Evolutionary conservation across 257 asterid genomes (phyloP).

Genomic region (Ehretia macrophylla): DNA sequence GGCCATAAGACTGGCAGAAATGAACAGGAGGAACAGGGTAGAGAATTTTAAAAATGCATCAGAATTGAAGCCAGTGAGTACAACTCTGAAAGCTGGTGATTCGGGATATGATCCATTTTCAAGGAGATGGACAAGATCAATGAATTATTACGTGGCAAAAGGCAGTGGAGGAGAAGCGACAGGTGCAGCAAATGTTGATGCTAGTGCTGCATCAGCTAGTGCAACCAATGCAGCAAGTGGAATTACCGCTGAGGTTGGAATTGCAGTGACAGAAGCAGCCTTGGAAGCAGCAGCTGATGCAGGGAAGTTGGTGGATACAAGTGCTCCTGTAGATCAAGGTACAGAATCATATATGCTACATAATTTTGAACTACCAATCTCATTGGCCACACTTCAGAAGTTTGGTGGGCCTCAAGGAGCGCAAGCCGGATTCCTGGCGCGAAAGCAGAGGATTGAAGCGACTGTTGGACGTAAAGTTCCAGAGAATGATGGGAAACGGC

Average conservation of each 20-base stretch:
- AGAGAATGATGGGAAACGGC: constrained; percentile 88
- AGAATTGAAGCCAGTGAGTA: constrained; percentile 48
- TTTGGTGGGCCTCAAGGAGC: constrained; percentile 83
- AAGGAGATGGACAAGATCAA: constrained; percentile 96
- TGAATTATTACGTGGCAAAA: constrained; percentile 61
- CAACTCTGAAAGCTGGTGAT: constrained; percentile 71
- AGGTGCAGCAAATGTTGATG: constrained; percentile 28
- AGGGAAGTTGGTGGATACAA: constrained; percentile 88
- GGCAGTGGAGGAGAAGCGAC: constrained; percentile 38
- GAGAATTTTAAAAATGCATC: constrained; percentile 95
- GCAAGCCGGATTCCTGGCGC: constrained; percentile 83
- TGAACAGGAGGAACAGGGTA: constrained; percentile 80
- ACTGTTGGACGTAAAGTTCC: constrained; percentile 70
- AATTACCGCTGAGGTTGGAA: constrained; percentile 35
- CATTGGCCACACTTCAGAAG: constrained; percentile 66
- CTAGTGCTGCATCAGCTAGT: constrained; percentile 23
- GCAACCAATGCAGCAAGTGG: constrained; percentile 25
- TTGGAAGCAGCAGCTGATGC: constrained; percentile 83
- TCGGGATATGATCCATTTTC: constrained; percentile 96
- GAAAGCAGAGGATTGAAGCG: constrained; percentile 88
- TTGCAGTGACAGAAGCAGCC: constrained; percentile 65
- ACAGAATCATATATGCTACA: constrained; percentile 61
- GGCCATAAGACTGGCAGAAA: constrained; percentile 80
- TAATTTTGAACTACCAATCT: constrained; percentile 68
- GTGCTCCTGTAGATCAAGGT: constrained; percentile 83